A percentile compares a stretch with the other conserved stretches of the same genome.
Conservation (phyloP, 2,329 filamentous ascomycete genomes). For the Cladophialophora bantiana region DNA sequence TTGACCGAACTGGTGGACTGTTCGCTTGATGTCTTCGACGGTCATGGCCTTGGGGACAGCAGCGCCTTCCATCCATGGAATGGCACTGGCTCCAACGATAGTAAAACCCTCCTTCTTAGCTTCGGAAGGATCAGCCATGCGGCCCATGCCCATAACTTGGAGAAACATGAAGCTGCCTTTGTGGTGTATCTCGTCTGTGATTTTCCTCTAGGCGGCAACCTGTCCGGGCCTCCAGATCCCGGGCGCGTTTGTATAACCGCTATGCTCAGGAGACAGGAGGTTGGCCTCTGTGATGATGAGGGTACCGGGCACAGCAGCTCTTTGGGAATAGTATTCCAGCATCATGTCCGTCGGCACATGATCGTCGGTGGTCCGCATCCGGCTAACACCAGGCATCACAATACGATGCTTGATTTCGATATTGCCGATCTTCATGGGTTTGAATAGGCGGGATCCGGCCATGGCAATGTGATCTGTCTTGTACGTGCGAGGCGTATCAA, state of each 20-base stretch:
- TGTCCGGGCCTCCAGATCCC: constrained; percentile 46
- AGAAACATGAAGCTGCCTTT: constrained; percentile 57
- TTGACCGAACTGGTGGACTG: constrained; percentile 52
- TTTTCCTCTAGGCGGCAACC: constrained; percentile 58
- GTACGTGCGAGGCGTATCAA: not conserved
- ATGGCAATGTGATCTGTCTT: not conserved
- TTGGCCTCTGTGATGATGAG: constrained; percentile 48
- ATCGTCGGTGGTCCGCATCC: constrained; percentile 58
- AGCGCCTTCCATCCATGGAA: constrained; percentile 41
- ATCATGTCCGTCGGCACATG: constrained; percentile 51
- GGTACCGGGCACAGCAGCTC: constrained; percentile 46
- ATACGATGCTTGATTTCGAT: constrained; percentile 53
- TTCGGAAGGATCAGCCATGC: constrained; percentile 20
- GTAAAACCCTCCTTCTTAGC: constrained; percentile 9
- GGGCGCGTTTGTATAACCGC: constrained; percentile 25
- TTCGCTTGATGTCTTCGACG: constrained; percentile 53
- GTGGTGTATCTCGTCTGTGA: constrained; percentile 59
- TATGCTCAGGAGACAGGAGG: not conserved
- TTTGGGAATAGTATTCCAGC: constrained; percentile 51
- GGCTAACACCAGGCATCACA: constrained; percentile 60
- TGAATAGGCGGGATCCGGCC: constrained; percentile 23
- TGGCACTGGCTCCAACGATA: constrained; percentile 25
- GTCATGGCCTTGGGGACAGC: constrained; percentile 35
- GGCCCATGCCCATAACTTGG: constrained; percentile 53
- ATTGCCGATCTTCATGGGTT: constrained; percentile 17